Base-by-base conservation (phyloP, 176 grass and related monocot species). In the Aegilops umbellulata region DNA sequence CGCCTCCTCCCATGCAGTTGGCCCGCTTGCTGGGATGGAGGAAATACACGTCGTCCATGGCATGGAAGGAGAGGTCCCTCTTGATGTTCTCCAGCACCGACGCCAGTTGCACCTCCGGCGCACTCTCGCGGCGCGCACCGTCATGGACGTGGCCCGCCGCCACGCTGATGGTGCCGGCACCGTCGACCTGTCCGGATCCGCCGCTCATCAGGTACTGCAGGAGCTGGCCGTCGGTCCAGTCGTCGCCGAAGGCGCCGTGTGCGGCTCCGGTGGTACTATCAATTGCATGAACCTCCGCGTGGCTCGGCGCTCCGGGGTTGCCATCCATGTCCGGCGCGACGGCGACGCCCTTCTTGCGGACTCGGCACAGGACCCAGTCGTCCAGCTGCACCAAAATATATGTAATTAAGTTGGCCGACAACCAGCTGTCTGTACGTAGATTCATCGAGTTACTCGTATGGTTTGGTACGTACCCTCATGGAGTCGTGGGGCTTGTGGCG, bases 281-380 rank as follows among this genome's bases (percentile, higher is more conserved):
- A 22, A 44, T 46, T 13, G 51, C 20, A 3, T 69, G 36, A 41
- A 80, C 35, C n/a, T 38, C 42, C 27, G 31, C 22, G 20, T 51
- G 79, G 25, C 30, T 83, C 20, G 12, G 42, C 39, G 51, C 51
- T 53, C 32, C 67, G 69, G 35, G 10, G 27, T 25, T 19, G 4
- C 65, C 72, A 22, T 78, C 83, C 17, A 20, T 35, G 20, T 78
- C 61, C 30, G 46, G 83, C 31, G 30, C 51, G 51, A 73, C 17
- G 15, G 47, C 61, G 55, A 60, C 46, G n/a, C 82, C 83, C 35
- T 90, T 90, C 36, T 55, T 85, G 69, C 88, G 88, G 55, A 86
- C 83, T 38, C 83, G 83, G 79, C 88, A 90, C n/a, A 90, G 79
- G 17, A 90, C 88, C 88, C 88, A 90, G 83, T 90, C 88, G 30